Evolutionary conservation across 306 rosid genomes (phyloP), one percentile per base, ranked within the genome.

Genomic region (Pyrus betulifolia): DNA sequence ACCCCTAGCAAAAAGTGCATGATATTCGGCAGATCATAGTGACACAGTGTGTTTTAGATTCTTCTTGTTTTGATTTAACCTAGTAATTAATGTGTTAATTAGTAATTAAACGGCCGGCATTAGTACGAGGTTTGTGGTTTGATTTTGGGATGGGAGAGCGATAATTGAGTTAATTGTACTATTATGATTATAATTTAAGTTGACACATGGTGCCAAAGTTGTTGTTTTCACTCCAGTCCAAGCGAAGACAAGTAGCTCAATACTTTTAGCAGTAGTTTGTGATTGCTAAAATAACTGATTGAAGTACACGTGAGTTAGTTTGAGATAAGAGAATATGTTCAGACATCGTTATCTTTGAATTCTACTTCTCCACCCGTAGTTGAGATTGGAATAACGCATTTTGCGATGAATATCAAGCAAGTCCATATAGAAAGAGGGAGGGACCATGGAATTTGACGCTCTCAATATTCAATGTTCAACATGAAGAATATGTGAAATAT

Each of bases 71-170:
- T 69, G 74, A 35, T 44, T 76, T 51, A 44, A 18, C 21, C 28
- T 18, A 44, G 45, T 46, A 46, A 57, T 71, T 69, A 49, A 23
- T 71, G 72, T 70, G 25, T 54, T 63, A 70, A 81, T 76, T 74
- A 69, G 75, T 70, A 45, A 70, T 84, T 80, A 79, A 79, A 80
- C n/a, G 30, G 80, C 11, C 78, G 18, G 45, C 18, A 70, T 51
- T 19, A 11, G 87, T 87, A 84, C 85, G 81, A 90, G 90, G 89
- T 82, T 87, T 81, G 74, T 19, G 66, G 66, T 61, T 72, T 6
- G 60, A 75, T 49, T 35, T 58, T 5, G 60, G 68, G 23, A 70
- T 23, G 74, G 19, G 80, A 64, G 71, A 46, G 63, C 55, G 40
- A 15, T 40, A 58, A 25, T 25, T 51, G 11, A 33, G 57, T 18